phyloP scores from a whole-genome alignment of 768 basidiomycete species.

The Leucosporidium scottii region DNA sequence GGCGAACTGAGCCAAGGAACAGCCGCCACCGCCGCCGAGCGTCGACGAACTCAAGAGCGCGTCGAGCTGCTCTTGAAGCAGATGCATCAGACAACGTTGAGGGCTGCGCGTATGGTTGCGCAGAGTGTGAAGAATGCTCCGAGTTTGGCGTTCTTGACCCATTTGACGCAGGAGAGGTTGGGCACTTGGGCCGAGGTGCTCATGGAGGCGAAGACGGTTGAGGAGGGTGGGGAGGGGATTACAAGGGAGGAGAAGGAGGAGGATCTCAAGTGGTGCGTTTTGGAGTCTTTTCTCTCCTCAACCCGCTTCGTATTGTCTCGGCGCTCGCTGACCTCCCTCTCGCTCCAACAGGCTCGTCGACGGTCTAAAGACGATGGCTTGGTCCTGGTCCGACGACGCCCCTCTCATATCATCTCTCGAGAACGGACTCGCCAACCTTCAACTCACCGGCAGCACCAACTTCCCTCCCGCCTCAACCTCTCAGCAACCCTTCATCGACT shows the following conservation, averaged over 20 bases:
- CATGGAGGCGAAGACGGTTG: constrained; percentile 9
- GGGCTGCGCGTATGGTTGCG: constrained; percentile 28
- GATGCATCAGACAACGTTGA: constrained; percentile 8
- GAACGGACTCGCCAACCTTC: neutral
- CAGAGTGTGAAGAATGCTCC: constrained; percentile 27
- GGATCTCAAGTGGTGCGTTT: constrained; percentile 22
- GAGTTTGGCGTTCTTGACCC: constrained; percentile 23
- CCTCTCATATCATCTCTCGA: constrained; percentile 10
- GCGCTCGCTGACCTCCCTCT: neutral
- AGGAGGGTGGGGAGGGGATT: constrained; percentile 22
- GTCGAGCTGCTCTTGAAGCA: constrained; percentile 14
- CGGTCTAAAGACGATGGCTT: constrained; percentile 28
- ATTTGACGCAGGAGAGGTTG: constrained; percentile 24
- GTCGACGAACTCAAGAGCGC: constrained; percentile 9
- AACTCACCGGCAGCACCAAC: neutral
- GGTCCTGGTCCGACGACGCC: constrained; percentile 21
- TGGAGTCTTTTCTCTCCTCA: too few species aligned
- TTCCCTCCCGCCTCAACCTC: too few species aligned
- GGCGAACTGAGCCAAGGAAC: constrained; percentile 3
- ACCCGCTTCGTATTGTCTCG: too few species aligned
- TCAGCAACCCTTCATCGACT: neutral
- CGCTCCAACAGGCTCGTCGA: constrained; percentile 12
- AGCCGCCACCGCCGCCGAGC: neutral
- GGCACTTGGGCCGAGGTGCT: constrained; percentile 21
- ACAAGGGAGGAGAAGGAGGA: constrained; percentile 9